These are phyloP conservation scores for Acacia confusa DNA, from an alignment of 306 rosid species.

Conservation along the genomic window DNA sequence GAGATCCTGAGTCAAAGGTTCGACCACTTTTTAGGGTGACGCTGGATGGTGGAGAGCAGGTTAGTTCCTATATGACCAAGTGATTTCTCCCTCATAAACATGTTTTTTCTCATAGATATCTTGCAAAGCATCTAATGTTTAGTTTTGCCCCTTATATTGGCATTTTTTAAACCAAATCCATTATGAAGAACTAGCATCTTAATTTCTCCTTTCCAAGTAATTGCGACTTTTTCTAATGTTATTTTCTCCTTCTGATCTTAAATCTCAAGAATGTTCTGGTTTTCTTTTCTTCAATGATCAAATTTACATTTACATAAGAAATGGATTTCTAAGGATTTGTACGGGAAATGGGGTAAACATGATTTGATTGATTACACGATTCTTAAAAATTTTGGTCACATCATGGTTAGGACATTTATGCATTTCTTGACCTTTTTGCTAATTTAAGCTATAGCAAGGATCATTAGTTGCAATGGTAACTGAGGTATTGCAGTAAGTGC, in stretches of 20 bases:
- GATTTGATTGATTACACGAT: background rate
- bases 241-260: conserved; percentile 8
- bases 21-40: conserved; percentile 90
- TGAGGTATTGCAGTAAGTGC: conserved; percentile 4
- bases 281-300: background rate
- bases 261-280: conserved; percentile 6
- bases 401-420: background rate
- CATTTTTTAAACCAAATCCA: conserved; percentile 6
- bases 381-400: background rate
- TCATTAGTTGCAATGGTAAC: background rate
- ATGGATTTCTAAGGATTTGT: background rate
- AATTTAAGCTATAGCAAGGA: background rate
- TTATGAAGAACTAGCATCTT: conserved; percentile 12
- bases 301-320: background rate
- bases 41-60: conserved; percentile 85
- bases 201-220: conserved; percentile 19
- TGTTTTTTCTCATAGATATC: background rate
- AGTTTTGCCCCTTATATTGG: background rate
- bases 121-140: conserved; percentile 22
- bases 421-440: background rate
- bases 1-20: conserved; percentile 77
- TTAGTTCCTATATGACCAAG: conserved; percentile 38
- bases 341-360: background rate
- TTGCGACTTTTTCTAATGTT: background rate
- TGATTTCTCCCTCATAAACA: background rate